A percentile compares a stretch with the other conserved stretches of the same genome.
Conservation (phyloP, 768 basidiomycete genomes). For the Agrocybe pediades region DNA sequence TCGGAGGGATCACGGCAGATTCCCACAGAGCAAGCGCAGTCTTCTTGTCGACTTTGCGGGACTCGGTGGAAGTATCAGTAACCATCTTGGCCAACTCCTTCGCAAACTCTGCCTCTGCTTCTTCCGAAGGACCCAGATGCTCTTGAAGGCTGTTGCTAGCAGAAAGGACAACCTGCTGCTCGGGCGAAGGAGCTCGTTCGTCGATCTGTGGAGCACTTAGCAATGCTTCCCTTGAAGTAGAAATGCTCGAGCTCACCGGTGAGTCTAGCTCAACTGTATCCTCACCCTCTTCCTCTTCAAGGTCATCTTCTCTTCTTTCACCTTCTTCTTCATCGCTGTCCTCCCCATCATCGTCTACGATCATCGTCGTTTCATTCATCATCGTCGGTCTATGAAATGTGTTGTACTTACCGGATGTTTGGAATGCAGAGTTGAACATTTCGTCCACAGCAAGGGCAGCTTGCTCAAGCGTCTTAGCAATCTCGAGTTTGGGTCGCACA, state of each 20-base stretch:
- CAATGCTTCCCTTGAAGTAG: not conserved
- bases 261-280: slow-evolving; percentile 61
- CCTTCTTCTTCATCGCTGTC: slow-evolving; percentile 69
- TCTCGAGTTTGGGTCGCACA: slow-evolving; percentile 77
- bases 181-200: slow-evolving; percentile 80
- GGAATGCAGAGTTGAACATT: slow-evolving; percentile 72
- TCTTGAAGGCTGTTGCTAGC: slow-evolving; percentile 60
- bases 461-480: slow-evolving; percentile 78
- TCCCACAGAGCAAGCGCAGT: slow-evolving; percentile 89
- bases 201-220: slow-evolving; percentile 40
- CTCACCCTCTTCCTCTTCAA: slow-evolving; percentile 62
- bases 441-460: slow-evolving; percentile 90
- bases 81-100: slow-evolving; percentile 96
- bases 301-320: slow-evolving; percentile 42
- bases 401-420: slow-evolving; percentile 49
- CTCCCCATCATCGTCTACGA: slow-evolving; percentile 56
- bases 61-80: slow-evolving; percentile 81
- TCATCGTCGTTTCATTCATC: slow-evolving; percentile 2
- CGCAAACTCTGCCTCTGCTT: slow-evolving; percentile 91
- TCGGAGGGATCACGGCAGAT: slow-evolving; percentile 73
- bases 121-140: slow-evolving; percentile 78
- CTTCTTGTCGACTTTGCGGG: slow-evolving; percentile 86
- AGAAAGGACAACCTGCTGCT: slow-evolving; percentile 74
- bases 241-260: slow-evolving; percentile 37
- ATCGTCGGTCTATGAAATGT: not conserved